Evolutionary conservation across 148 eudicot species (phyloP).

Genomic region (Fagopyrum homotropicum): DNA sequence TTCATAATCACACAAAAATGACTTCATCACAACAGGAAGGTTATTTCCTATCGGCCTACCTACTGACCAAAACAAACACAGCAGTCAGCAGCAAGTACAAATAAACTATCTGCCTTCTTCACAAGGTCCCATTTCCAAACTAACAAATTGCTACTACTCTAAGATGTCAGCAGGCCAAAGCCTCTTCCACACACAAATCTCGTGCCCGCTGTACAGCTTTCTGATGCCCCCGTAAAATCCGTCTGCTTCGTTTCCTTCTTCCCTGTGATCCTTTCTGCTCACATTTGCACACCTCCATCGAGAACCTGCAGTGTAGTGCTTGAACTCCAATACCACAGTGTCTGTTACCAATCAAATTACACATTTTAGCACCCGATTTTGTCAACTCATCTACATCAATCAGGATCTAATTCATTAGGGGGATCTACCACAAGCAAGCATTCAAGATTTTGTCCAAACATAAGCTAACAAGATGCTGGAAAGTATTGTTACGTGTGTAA

Average conservation of each 20-base stretch:
- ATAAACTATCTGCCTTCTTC: background rate
- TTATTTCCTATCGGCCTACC: background rate
- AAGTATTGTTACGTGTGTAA: constrained; percentile 24
- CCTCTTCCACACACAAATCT: constrained; percentile 62
- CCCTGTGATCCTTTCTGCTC: constrained; percentile 66
- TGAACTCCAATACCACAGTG: constrained; percentile 66
- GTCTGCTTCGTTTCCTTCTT: constrained; percentile 83
- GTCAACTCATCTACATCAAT: background rate
- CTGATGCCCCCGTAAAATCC: constrained; percentile 91
- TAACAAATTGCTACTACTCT: constrained; percentile 31
- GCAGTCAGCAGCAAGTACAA: background rate
- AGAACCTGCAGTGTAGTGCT: constrained; percentile 71
- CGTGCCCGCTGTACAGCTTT: constrained; percentile 44
- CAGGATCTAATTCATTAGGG: background rate
- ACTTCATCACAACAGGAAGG: background rate
- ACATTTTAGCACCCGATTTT: background rate
- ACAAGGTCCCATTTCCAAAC: too few relatives aligned
- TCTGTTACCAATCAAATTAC: constrained; percentile 30
- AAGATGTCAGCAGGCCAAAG: constrained; percentile 73
- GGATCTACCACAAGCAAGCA: constrained; percentile 32
- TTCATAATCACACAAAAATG: too few relatives aligned
- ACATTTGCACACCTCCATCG: constrained; percentile 67
- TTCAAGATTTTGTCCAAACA: constrained; percentile 30
- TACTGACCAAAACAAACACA: background rate
- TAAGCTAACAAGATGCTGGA: constrained; percentile 36